Evolutionary conservation across 1,284 basidiomycete species (phyloP), one percentile per base, ranked within the genome.

Genomic region (Fomitopsis betulina): DNA sequence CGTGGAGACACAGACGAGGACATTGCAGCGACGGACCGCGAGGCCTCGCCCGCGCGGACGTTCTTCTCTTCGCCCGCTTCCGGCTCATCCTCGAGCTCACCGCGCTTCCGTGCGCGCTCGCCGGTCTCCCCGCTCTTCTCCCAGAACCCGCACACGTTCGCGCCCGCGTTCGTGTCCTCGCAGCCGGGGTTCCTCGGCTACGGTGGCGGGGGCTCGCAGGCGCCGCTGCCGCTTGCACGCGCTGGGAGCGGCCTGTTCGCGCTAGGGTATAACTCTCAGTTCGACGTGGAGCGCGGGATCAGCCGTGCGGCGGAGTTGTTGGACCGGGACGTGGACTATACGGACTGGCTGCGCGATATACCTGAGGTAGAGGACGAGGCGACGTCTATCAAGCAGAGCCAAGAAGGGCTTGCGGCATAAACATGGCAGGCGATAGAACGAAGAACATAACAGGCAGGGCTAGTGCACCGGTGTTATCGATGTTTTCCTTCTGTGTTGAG

Each of bases 251-350:
- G 69, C 21, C 27, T 68, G 33, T 64, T 73, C 56, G 72, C 67
- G 39, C 67, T 73, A 67, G 73, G 72, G 0, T 79, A 74, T 59
- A 77, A 73, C 55, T 79, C 79, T n/a, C 79, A 80, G 62, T 77
- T 77, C 57, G 77, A 81, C 60, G 70, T 79, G 4, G 79, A 79
- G 60, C 72, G 70, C 15, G 70, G 73, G 54, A 70, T 79, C 39
- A 73, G 74, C 42, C 69, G 70, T 59, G 74, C 79, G 15, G 77
- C 70, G 54, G 76, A 76, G 60, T 54, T 78, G 56, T 62, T 81
- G 56, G 76, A 77, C 60, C 67, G 70, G 58, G 80, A 79, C 47
- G 75, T 81, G 1, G 78, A 81, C 60, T 76, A 76, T 57, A 72
- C 72, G 30, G 76, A 73, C 8, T 80, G 77, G 79, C 49, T 79